Evolutionary conservation across 768 basidiomycete species (phyloP).

Genomic region (Hypsizygus marmoreus): DNA sequence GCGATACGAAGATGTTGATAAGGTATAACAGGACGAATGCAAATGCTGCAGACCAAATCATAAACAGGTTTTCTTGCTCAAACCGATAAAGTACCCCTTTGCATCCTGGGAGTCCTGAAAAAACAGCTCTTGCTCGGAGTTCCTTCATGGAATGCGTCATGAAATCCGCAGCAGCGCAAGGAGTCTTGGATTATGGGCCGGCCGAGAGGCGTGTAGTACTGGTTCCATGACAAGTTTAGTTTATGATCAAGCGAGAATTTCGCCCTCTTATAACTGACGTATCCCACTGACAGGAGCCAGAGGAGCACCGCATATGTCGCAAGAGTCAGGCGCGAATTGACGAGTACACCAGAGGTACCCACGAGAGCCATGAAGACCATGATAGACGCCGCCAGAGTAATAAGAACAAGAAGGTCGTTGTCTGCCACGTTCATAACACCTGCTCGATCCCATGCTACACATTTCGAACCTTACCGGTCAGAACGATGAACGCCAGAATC

Average conservation of each 20-base stretch:
- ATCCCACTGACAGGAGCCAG: conserved; percentile 69
- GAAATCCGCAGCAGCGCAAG: conserved; percentile 68
- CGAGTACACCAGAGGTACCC: conserved; percentile 59
- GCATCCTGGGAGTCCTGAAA: conserved; percentile 64
- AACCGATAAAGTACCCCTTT: conserved; percentile 58
- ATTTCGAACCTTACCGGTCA: conserved; percentile 3
- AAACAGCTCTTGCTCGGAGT: conserved; percentile 61
- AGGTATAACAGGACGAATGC: conserved; percentile 60
- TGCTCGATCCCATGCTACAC: conserved; percentile 59
- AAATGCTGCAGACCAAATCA: conserved; percentile 55
- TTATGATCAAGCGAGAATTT: conserved; percentile 66
- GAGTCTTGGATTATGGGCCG: conserved; percentile 62
- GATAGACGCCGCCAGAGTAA: conserved; percentile 59
- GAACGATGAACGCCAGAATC: neutral
- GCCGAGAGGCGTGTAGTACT: conserved; percentile 56
- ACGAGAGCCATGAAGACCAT: conserved; percentile 59
- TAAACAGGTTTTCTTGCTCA: conserved; percentile 47
- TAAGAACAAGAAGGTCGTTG: conserved; percentile 52
- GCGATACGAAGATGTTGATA: conserved; percentile 54
- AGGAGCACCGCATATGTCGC: conserved; percentile 68
- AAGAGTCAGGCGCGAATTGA: conserved; percentile 69
- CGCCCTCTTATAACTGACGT: conserved; percentile 62
- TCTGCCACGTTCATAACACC: conserved; percentile 66
- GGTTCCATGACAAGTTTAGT: conserved; percentile 68
- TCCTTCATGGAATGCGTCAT: conserved; percentile 60